Conservation (phyloP, 2,329 filamentous ascomycete genomes). For the Myriosclerotinia scirpicola region DNA sequence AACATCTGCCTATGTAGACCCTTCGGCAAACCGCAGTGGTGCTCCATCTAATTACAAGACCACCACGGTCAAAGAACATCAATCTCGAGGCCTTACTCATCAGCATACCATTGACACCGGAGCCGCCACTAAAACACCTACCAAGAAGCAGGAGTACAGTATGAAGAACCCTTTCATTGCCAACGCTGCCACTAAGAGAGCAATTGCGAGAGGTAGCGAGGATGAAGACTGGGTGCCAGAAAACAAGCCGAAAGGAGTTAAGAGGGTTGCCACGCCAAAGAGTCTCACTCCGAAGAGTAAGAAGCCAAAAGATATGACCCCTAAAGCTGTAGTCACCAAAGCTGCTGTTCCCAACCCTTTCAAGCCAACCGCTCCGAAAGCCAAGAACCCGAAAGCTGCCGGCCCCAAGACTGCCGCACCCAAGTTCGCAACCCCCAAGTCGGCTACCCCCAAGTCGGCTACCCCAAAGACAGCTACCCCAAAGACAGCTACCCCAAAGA, state of each 20-base stretch:
- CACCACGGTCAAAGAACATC: background rate
- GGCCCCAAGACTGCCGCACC: background rate
- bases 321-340: no score
- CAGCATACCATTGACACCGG: no score
- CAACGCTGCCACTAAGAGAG: background rate
- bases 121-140: background rate
- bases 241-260: background rate
- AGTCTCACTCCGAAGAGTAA: background rate
- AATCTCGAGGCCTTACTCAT: background rate
- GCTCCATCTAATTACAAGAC: background rate
- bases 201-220: background rate
- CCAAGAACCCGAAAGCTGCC: no score
- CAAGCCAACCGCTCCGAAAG: no score
- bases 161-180: background rate
- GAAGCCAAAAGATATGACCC: background rate
- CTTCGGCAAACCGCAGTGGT: background rate
- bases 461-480: no score
- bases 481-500: no score
- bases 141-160: background rate
- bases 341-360: no score
- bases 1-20: no score
- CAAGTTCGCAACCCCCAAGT: background rate
- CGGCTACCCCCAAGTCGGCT: background rate
- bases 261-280: background rate
- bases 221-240: slow-evolving; percentile 1